A percentile compares a stretch with the other conserved stretches of the same genome.
These are phyloP conservation scores for Daedaleopsis sinensis DNA, from an alignment of 768 basidiomycete species.

Conservation along the genomic window DNA sequence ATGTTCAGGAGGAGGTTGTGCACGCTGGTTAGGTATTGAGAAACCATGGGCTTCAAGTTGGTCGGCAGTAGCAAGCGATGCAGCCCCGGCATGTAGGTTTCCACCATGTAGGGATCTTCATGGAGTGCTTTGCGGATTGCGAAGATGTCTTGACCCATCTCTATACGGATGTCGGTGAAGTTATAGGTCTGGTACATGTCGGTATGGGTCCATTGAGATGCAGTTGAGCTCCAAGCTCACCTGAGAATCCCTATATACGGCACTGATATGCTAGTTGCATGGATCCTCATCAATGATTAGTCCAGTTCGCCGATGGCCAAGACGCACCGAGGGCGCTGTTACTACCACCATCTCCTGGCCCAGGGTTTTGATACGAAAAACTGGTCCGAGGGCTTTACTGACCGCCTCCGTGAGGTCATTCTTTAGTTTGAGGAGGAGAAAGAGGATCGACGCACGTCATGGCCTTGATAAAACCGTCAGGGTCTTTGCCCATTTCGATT, in stretches of 20 bases:
- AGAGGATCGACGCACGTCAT: constrained; percentile 14
- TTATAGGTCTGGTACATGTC: constrained; percentile 18
- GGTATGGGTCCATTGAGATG: background rate
- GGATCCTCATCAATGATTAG: background rate
- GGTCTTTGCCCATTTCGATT: constrained; percentile 21
- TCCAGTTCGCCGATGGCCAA: background rate
- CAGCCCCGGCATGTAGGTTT: constrained; percentile 15
- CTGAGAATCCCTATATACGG: constrained; percentile 23
- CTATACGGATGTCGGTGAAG: constrained; percentile 14
- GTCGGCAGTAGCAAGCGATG: constrained; percentile 19
- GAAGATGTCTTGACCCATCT: constrained; percentile 9
- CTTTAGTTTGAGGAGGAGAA: background rate
- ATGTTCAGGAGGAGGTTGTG: constrained; percentile 9
- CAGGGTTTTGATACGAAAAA: constrained; percentile 22
- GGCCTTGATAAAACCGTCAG: constrained; percentile 24
- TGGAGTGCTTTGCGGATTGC: background rate
- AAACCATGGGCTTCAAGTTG: constrained; percentile 13
- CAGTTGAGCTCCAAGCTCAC: background rate
- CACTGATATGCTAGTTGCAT: constrained; percentile 16
- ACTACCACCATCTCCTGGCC: constrained; percentile 27
- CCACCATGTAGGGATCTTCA: constrained; percentile 8
- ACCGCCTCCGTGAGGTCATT: background rate
- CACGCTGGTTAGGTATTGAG: constrained; percentile 9
- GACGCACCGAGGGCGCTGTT: constrained; percentile 23
- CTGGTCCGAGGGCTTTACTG: constrained; percentile 23